Evolutionary conservation across 2,329 filamentous ascomycete genomes (phyloP).

Genomic region (Rutstroemia sp.): DNA sequence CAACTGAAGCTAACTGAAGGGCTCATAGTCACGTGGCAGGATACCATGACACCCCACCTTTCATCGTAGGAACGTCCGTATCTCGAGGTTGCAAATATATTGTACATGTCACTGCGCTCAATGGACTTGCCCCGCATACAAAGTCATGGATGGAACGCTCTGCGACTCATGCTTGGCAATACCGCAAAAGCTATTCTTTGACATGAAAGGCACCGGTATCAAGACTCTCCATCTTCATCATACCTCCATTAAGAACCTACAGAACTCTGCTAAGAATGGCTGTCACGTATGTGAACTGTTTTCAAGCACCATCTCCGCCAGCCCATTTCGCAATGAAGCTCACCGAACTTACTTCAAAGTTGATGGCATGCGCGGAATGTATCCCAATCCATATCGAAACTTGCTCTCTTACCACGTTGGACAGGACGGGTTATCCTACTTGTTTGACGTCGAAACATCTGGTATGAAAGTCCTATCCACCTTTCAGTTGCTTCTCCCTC

Average conservation of each 20-base stretch:
- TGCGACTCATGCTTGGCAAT: neutral
- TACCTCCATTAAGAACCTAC: slow-evolving; percentile 7
- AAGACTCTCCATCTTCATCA: slow-evolving; percentile 8
- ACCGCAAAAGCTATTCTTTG: neutral
- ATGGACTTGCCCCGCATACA: neutral
- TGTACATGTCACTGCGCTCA: no score
- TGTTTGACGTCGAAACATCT: slow-evolving; percentile 12
- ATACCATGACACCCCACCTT: no score
- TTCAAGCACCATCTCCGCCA: neutral
- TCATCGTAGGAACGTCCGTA: no score
- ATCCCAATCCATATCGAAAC: neutral
- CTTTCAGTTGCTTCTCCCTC: neutral
- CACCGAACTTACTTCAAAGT: slow-evolving; percentile 6
- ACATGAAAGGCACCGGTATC: neutral
- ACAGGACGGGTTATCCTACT: neutral
- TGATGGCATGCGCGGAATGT: neutral
- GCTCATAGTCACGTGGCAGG: no score
- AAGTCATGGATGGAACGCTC: neutral
- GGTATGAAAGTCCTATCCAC: slow-evolving; percentile 2
- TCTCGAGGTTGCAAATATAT: no score
- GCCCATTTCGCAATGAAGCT: neutral
- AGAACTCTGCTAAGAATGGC: slow-evolving; percentile 4
- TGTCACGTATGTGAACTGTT: slow-evolving; percentile 10
- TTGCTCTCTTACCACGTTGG: slow-evolving; percentile 9
- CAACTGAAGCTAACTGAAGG: no score